Evolutionary conservation across 2,329 filamentous ascomycete genomes (phyloP).

Genomic region (Fusarium odoratissimum): DNA sequence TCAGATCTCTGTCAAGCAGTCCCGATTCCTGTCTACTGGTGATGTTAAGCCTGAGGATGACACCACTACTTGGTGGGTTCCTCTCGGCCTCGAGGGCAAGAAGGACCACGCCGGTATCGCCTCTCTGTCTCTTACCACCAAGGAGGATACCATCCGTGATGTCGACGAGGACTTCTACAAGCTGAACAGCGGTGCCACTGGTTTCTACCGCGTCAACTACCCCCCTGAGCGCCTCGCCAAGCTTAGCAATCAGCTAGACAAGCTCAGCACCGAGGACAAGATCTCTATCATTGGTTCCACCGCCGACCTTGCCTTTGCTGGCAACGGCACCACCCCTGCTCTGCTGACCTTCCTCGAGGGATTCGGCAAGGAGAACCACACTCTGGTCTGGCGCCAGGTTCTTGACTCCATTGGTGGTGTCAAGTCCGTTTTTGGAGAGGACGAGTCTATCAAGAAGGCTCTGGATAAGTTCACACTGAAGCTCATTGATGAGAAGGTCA

Average conservation of each 20-base stretch:
- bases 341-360: slow-evolving; percentile 86
- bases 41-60: slow-evolving; percentile 94
- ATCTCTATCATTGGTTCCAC: slow-evolving; percentile 93
- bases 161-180: slow-evolving; percentile 89
- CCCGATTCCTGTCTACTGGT: slow-evolving; percentile 89
- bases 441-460: slow-evolving; percentile 76
- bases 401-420: slow-evolving; percentile 80
- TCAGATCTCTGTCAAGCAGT: slow-evolving; percentile 85
- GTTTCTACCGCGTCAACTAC: slow-evolving; percentile 93
- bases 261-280: slow-evolving; percentile 86
- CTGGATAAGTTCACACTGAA: slow-evolving; percentile 83
- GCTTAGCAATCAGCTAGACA: slow-evolving; percentile 80
- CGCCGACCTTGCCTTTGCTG: slow-evolving; percentile 87
- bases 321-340: slow-evolving; percentile 83
- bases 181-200: slow-evolving; percentile 88
- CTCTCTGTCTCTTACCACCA: slow-evolving; percentile 76
- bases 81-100: slow-evolving; percentile 85
- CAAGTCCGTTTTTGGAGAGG: slow-evolving; percentile 85
- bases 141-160: slow-evolving; percentile 79
- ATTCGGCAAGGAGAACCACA: slow-evolving; percentile 84
- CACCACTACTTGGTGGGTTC: slow-evolving; percentile 94
- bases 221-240: slow-evolving; percentile 84
- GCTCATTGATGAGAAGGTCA: slow-evolving; percentile 79
- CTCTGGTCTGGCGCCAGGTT: slow-evolving; percentile 90
- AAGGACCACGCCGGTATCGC: slow-evolving; percentile 70